phyloP scores from a whole-genome alignment of 306 rosid genomes.

The Citrullus colocynthis region DNA sequence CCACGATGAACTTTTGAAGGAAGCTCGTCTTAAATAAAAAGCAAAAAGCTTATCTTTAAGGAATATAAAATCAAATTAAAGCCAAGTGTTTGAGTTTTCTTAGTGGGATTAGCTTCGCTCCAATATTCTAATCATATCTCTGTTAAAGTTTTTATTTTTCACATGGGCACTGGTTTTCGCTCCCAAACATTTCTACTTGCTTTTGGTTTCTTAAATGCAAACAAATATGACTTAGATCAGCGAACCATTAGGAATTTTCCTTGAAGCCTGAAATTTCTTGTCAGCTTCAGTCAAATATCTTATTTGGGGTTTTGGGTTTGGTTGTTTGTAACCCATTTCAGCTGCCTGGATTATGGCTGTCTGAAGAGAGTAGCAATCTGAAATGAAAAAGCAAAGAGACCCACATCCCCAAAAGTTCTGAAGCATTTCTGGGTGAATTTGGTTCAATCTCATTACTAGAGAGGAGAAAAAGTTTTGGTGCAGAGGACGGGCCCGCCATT shows the following conservation, averaged over 20 bases:
- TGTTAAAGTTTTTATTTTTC: background rate
- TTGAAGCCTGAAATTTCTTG: background rate
- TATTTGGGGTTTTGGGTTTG: background rate
- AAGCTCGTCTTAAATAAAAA: background rate
- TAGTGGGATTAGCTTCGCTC: background rate
- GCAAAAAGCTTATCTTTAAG: background rate
- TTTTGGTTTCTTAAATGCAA: background rate
- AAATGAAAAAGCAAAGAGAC: background rate
- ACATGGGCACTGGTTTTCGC: background rate
- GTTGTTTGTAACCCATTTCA: background rate
- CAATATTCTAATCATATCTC: background rate
- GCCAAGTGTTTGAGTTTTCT: background rate
- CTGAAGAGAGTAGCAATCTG: background rate
- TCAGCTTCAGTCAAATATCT: background rate
- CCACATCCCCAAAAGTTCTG: background rate
- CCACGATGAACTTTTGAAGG: background rate
- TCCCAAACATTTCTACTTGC: background rate
- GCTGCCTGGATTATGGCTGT: background rate
- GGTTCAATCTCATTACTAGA: background rate
- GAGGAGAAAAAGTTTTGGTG: background rate
- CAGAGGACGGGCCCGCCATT: background rate
- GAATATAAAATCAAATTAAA: background rate
- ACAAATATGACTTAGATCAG: background rate
- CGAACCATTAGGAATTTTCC: background rate
- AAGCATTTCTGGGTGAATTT: background rate